These are phyloP conservation scores for Colletotrichum incanum DNA, from an alignment of 2,329 filamentous ascomycete species.

Conservation along the genomic window DNA sequence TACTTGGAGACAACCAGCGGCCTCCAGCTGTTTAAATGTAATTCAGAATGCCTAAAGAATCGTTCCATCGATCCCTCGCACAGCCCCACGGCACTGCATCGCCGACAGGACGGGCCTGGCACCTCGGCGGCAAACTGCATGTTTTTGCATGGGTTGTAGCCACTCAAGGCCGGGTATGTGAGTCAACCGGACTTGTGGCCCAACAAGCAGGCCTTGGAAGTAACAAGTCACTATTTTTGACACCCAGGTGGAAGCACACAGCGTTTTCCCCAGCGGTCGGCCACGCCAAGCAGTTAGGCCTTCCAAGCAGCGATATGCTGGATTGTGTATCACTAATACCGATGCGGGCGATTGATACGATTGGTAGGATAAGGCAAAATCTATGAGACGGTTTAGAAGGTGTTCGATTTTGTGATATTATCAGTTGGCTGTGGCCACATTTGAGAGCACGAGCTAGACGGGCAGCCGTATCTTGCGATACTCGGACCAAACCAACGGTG, in stretches of 20 bases:
- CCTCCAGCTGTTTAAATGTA: too few relatives aligned
- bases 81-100: background rate
- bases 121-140: slow-evolving; percentile 21
- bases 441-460: background rate
- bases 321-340: too few relatives aligned
- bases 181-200: background rate
- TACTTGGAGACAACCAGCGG: too few relatives aligned
- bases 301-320: too few relatives aligned
- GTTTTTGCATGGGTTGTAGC: background rate
- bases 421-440: background rate
- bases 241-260: too few relatives aligned
- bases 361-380: too few relatives aligned
- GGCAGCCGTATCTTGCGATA: slow-evolving; percentile 21
- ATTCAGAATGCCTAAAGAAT: background rate
- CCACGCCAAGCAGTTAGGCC: too few relatives aligned
- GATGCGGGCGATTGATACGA: too few relatives aligned
- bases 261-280: too few relatives aligned
- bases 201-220: background rate
- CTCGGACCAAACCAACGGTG: slow-evolving; percentile 31
- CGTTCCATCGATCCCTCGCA: background rate
- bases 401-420: background rate
- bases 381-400: background rate
- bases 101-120: background rate
- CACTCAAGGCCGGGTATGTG: background rate
- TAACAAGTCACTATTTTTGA: too few relatives aligned